Base-by-base conservation (phyloP, 1,284 basidiomycete genomes). In the Wolfiporia cocos region DNA sequence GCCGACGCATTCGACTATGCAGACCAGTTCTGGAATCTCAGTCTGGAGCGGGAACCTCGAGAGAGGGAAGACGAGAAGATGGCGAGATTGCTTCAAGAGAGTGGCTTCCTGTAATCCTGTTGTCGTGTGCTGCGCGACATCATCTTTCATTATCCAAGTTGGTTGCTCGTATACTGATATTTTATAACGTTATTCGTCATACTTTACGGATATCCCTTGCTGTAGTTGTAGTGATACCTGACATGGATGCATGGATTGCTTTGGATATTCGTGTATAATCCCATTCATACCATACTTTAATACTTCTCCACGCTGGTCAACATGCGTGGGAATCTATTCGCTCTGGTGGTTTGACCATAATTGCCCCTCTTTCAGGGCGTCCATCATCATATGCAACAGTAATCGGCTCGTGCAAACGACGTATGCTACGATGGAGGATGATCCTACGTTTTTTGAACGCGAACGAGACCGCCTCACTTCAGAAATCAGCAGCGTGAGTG, bases 21-120 rank as follows among this genome's bases (percentile, higher is more conserved):
- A 34, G 55, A 88, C 43, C 77, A 81, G 51, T 83, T 91, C 63
- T 98, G 92, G 80, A 80, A 86, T 44, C 71, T 89, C 47, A 92
- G 87, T 67, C 66, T 96, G 50, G 76, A 81, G 57, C 69, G 92
- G 18, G 95, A 99, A 62, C 94, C 96, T 19, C 76, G 92, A 46
- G 94, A 97, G 64, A 74, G 91, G 41, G 92, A 96, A 55, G 92
- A 92, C 52, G 89, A 92, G 66, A 92, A 90, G 72, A 92, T 95
- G 79, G 88, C 90, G 14, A 70, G 90, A 39, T 66, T 92, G 50
- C 67, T 93, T 40, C 89, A 91, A 61, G 91, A 93, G 63, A 90
- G 86, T 52, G 91, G 90, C 34, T 93, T 93, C 69, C 67, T 92
- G 53, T 83, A 67, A 60, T 44, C 39, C 17, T 40, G 17, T 37